Evolutionary conservation across 805 yeast genomes (phyloP), one percentile per base, ranked within the genome.

Genomic region (Candida ovalis): DNA sequence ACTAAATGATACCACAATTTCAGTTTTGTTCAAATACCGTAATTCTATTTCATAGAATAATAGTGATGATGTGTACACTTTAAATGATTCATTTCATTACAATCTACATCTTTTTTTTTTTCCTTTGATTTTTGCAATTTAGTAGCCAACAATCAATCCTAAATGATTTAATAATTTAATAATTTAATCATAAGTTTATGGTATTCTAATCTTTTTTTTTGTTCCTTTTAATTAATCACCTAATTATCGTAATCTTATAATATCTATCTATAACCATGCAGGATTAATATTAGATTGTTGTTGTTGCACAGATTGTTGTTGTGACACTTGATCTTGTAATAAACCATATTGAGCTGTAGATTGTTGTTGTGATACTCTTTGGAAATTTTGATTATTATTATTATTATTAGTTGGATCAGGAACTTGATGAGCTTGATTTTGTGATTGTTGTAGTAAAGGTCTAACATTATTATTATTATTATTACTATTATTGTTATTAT

Each of bases 241-340:
- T 12, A 17, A 30, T 12, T 7, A 30, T 7, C n/a, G 7, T 12
- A 30, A 30, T 15, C 7, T 6, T 30, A 12, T 17, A 17, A 5
- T 35, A 4, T 7, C n/a, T 35, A 28, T 38, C 42, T 53, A 63
- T n/a, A 62, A 52, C 67, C 68, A 65, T 12, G 66, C 62, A 17
- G 64, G 64, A 23, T 56, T 59, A 47, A 48, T 52, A 48, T 56
- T 61, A 25, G 59, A 42, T 44, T 53, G 56, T 21, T 46, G 58
- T 45, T 55, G 59, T 33, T 56, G 54, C 61, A 68, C 28, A 61
- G 64, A 64, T 62, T 65, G 42, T 64, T 70, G 59, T 61, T 67
- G 51, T 62, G 67, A 13, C 18, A 39, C 21, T 19, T 13, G 19
- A 3, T 25, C 42, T 15, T 24, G 42, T 15, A 18, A 30, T 10